Base-by-base conservation (phyloP, 2,329 filamentous ascomycete species). In the Hypoxylon sp. region DNA sequence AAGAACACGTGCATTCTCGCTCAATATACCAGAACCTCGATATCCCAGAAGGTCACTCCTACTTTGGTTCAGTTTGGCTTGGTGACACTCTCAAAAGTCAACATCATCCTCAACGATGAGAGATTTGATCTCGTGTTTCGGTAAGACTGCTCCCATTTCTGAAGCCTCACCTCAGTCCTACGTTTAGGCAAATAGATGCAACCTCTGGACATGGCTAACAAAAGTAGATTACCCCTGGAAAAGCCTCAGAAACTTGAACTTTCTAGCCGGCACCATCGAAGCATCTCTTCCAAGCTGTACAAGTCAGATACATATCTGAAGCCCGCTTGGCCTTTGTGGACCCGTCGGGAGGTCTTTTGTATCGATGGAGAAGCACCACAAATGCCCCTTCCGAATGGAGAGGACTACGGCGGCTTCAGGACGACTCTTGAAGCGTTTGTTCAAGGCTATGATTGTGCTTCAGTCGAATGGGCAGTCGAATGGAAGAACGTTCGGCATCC, bases 291-390 rank as follows among this genome's bases (percentile, higher is more conserved):
- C 48, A 81, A 78, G 1, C 73, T 86, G 26, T 81, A 81, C 53
- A 82, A 79, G 51, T 78, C 78, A 23, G 83, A 86, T 65, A 79
- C 82, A 31, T 81, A 79, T 51, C 70, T 86, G 40, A 85, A 84
- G 66, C 83, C 83, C 0, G 81, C 81, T 55, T 86, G 83, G 83
- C 83, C 83, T 8, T 79, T 81, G 31, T 78, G 83, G 70, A 83
- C 84, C 61, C 78, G 79, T 29, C 74, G 75, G 35, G 75, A 79
- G 62, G 78, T 84, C 3, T 85, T 85, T 62, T 77, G 78, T 46
- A 77, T 85, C 48, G 76, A 78, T 37, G 82, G 81, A 6, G 76
- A 84, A 11, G 77, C 80, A 6, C 78, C 81, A 9, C 80, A 81
- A 5, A 77, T 83, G 49, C 80, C 83, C 54, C 70, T 85, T 23